Base-by-base conservation (phyloP, 345 rosid species). In the Rubroshorea leprosula region DNA sequence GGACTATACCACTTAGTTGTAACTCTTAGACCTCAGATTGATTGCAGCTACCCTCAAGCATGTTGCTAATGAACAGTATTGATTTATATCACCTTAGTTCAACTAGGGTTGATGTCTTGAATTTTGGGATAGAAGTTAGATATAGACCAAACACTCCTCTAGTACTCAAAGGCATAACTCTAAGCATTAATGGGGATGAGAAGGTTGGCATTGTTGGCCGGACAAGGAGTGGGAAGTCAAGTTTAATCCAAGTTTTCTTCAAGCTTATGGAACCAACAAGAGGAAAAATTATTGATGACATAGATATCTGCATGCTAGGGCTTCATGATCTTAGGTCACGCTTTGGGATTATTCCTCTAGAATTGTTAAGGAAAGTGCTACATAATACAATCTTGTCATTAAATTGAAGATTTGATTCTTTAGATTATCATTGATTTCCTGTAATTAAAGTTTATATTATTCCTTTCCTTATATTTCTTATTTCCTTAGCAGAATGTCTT, bases 211-310 rank as follows among this genome's bases (percentile, higher is more conserved):
- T 89, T 17, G 99, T 89, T 35, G 99, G 99, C 23, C 86, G 96
- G 27, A 93, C 99, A 0, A 97, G 97, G 55, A 83, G 99, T 50
- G 99, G 99, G 66, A 89, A 93, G 64, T 86, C 99, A 13, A 93
- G 96, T 27, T 70, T 93, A 65, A 76, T 93, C 58, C 97, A 93
- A 63, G 99, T 85, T 48, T 74, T 89, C 67, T 93, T 93, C 35
- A 78, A 97, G 72, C 80, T 93, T 59, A 89, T 93, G 59, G 99
- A 93, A 56, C 97, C 97, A 5, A 72, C 94, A 6, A 87, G 67
- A 43, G 99, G 99, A 55, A 80, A 62, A 60, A 70, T 83, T 17
- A 78, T 93, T n/a, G 99, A 93, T 54, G 94, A 87, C 23, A 80
- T 93, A 15, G 85, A 93, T 69, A 83, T 89, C 44, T 67, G 77